Evolutionary conservation across 1,284 basidiomycete genomes (phyloP).

Genomic region (Cryptococcus sp.): DNA sequence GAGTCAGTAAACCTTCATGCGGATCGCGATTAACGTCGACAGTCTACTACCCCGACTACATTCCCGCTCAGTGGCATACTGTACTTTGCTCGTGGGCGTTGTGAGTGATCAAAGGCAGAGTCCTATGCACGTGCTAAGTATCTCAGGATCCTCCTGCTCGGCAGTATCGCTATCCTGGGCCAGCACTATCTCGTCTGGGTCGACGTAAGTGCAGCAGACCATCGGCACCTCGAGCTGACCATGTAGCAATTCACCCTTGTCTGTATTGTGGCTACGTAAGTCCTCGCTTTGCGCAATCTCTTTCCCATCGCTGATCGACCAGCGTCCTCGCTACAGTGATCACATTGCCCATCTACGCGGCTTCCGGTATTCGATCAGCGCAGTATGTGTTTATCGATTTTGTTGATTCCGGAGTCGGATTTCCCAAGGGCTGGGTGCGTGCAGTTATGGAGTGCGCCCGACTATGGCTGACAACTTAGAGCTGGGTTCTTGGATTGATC

Average conservation of each 20-base stretch:
- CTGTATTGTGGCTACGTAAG: constrained; percentile 22
- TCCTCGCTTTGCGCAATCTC: not conserved
- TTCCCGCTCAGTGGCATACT: constrained; percentile 28
- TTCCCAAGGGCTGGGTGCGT: constrained; percentile 35
- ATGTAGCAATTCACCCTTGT: constrained; percentile 25
- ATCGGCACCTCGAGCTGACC: not conserved
- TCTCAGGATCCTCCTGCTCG: constrained; percentile 37
- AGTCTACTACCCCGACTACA: constrained; percentile 27
- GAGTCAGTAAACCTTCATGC: not conserved
- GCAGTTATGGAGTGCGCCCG: not conserved
- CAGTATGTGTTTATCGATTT: constrained; percentile 33
- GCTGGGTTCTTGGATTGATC: constrained; percentile 39
- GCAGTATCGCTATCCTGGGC: constrained; percentile 34
- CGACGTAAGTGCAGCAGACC: constrained; percentile 19
- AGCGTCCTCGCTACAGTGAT: constrained; percentile 44
- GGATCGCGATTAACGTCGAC: not conserved
- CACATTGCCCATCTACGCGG: constrained; percentile 43
- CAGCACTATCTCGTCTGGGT: constrained; percentile 35
- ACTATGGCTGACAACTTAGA: constrained; percentile 8
- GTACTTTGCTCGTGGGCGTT: constrained; percentile 41
- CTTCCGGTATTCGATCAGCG: constrained; percentile 32
- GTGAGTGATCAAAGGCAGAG: constrained; percentile 4
- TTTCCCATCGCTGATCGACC: not conserved
- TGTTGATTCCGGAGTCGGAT: constrained; percentile 39
- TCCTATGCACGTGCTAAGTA: constrained; percentile 5